Percentiles rank a stretch among this genome's conserved stretches.
Evolutionary conservation across 2,329 filamentous ascomycete species (phyloP).

Genomic region (Colletotrichum echinochloae): DNA sequence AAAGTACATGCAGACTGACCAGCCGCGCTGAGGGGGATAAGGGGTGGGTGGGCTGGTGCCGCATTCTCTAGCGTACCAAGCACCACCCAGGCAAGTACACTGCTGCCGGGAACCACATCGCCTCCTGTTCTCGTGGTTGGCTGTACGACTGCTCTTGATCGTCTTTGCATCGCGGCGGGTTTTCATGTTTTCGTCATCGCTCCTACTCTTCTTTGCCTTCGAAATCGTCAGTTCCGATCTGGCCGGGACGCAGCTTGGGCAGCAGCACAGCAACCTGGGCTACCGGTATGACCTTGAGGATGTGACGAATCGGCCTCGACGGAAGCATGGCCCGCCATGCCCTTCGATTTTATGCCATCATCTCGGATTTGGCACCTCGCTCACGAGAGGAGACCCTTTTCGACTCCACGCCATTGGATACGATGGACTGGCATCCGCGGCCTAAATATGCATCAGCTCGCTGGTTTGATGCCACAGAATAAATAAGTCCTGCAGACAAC

Average conservation of each 20-base stretch:
- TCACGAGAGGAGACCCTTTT: neutral
- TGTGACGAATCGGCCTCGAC: conserved; percentile 25
- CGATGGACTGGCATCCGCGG: neutral
- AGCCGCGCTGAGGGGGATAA: conserved; percentile 10
- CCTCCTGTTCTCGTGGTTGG: neutral
- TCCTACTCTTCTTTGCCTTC: neutral
- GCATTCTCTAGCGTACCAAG: neutral
- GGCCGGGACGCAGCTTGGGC: conserved; percentile 8
- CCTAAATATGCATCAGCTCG: neutral
- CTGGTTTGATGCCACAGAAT: neutral
- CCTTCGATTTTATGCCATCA: conserved; percentile 7
- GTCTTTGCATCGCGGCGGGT: neutral
- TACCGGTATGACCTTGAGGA: conserved; percentile 2
- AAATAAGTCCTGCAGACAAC: conserved; percentile 3
- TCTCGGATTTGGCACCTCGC: neutral
- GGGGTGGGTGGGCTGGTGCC: neutral
- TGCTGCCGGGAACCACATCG: conserved; percentile 5
- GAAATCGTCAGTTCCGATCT: conserved; percentile 11
- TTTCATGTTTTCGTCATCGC: neutral
- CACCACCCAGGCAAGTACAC: neutral
- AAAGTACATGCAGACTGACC: conserved; percentile 12
- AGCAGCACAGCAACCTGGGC: conserved; percentile 13
- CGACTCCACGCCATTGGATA: neutral
- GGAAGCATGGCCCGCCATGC: conserved; percentile 8
- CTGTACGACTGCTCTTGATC: neutral